Base-by-base conservation (phyloP, 1,284 basidiomycete species). In the Ganoderma resinaceum region DNA sequence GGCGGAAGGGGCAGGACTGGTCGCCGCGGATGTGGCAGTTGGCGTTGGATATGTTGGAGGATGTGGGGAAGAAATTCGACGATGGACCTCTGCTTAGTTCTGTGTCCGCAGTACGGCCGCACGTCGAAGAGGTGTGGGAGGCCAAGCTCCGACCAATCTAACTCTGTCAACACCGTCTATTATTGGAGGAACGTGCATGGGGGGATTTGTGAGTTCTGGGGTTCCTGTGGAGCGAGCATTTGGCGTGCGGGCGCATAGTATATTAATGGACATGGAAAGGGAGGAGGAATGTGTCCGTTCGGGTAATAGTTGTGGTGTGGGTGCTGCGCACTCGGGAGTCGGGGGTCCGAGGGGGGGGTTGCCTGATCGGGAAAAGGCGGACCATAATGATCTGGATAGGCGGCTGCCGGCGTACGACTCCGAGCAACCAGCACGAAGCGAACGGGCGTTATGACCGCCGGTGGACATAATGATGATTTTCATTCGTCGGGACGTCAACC, bases 1-100 rank as follows among this genome's bases (percentile, higher is more conserved):
- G 85, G 37, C 83, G 89, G 49, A 78, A 85, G 33, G 92, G 91
- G 5, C 86, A 88, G 74, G 90, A 93, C 71, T 94, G 92, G 92
- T 82, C 89, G 18, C 81, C 85, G 63, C 80, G 82, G 63, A 90
- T 89, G 72, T 94, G 92, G 91, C 80, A 83, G 68, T 81, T 84
- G 33, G 85, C 80, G 37, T 76, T 91, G 69, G 74, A 75, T 7
- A 83, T 80, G 60, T 72, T 94, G 75, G 78, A 78, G 53, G 75
- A 76, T 38, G 78, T 92, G 37, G 90, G 86, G 4, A 77, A 78
- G 3, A 74, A 77, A 38, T 92, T 89, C 85, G 79, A 78, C 11
- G 89, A 91, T 55, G 79, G 76, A 2, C 81, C 81, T 23, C 81
- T 92, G 37, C 72, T 77, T 33, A 85, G 85, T 72, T 88, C 88